Evolutionary conservation across 164 flowering plant species (phyloP), one percentile per base, ranked within the genome.

Genomic region (Santalum album): DNA sequence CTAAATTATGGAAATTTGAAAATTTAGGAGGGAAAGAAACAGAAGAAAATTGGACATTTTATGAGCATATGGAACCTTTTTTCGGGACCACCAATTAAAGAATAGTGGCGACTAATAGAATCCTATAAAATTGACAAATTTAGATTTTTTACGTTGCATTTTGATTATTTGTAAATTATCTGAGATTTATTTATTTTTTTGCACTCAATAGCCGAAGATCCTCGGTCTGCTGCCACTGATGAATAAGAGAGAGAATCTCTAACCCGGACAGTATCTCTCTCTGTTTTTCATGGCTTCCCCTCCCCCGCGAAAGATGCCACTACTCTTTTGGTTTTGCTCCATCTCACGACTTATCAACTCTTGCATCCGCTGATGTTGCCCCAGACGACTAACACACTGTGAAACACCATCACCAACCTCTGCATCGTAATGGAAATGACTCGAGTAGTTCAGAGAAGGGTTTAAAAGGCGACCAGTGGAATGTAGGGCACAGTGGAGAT

Each of bases 401-500:
- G 67, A 35, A 36, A 83, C 65, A 18, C 86, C 86, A 65, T 58
- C 55, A 23, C 77, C 53, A 46, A 87, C 85, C 69, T 83, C 88
- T 0, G 74, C 39, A 65, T 87, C 89, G 38, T 56, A 44, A 38
- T 39, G 47, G 52, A 75, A 82, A 49, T 79, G 80, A 49, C 47
- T 61, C 22, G 76, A 62, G 60, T 76, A 81, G 29, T 63, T 72
- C 11, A 77, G 52, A 49, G 65, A 49, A 6, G 91, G 89, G 56
- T 87, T 87, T 19, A 84, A 49, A 62, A 55, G 79, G 58, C 80
- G 80, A 7, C 78, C 96, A 1, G 91, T 84, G 12, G 82, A 57
- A 66, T 87, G 96, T 52, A 84, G 75, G 57, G 82, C 75, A 58
- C 74, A 78, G 54, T 87, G 82, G 42, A 87, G 82, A 56, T 64